Conservation (phyloP, 2,329 filamentous ascomycete genomes). For the Pezicula radicicola region DNA sequence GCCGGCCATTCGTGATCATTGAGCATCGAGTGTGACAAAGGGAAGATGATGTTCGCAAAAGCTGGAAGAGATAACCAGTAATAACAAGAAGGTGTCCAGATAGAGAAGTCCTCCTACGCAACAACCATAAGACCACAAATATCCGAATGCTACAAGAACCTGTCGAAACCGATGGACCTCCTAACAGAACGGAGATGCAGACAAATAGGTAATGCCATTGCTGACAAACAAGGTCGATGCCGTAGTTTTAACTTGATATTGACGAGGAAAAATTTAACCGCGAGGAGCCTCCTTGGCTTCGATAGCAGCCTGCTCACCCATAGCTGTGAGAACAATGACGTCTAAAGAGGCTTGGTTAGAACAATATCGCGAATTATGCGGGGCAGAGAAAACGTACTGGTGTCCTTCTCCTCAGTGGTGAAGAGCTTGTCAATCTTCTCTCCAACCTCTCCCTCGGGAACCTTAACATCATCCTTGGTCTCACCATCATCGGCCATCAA, state of each 20-base stretch:
- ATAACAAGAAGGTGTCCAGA: slow-evolving; percentile 40
- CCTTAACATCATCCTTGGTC: slow-evolving; percentile 92
- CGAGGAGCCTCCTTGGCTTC: slow-evolving; percentile 89
- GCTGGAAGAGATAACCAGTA: slow-evolving; percentile 32
- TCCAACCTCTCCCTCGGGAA: slow-evolving; percentile 86
- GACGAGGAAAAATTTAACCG: slow-evolving; percentile 19
- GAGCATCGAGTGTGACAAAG: slow-evolving; percentile 26
- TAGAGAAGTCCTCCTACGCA: slow-evolving; percentile 35
- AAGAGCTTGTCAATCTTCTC: slow-evolving; percentile 83
- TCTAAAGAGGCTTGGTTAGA: slow-evolving; percentile 46
- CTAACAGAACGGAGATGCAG: slow-evolving; percentile 15
- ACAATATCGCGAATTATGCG: background rate
- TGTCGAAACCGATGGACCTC: slow-evolving; percentile 19
- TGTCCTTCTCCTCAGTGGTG: slow-evolving; percentile 82
- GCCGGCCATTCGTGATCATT: slow-evolving; percentile 29
- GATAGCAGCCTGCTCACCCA: slow-evolving; percentile 91
- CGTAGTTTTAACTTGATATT: slow-evolving; percentile 16
- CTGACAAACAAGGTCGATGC: slow-evolving; percentile 26
- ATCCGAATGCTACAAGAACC: slow-evolving; percentile 25
- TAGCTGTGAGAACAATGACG: slow-evolving; percentile 88
- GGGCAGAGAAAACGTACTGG: slow-evolving; percentile 64
- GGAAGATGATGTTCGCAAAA: slow-evolving; percentile 24
- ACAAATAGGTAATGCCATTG: slow-evolving; percentile 23
- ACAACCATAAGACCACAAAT: slow-evolving; percentile 38
- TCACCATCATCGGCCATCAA: slow-evolving; percentile 85